Base-by-base conservation (phyloP, 1,284 basidiomycete genomes). In the Trichosporon ovoides region DNA sequence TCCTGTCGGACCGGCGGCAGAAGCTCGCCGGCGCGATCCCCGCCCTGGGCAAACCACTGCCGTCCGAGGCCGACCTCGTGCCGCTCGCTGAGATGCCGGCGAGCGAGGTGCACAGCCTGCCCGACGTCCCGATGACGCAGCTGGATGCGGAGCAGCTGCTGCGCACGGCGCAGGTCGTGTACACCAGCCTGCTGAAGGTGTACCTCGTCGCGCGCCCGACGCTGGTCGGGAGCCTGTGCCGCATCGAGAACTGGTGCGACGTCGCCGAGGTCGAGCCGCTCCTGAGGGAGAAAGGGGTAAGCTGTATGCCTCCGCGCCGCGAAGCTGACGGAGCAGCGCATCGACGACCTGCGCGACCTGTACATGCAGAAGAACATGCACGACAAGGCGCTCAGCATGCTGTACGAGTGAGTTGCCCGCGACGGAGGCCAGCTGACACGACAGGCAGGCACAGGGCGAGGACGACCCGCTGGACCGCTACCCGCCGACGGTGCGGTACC, bases 321-420 rank as follows among this genome's bases (percentile, higher is more conserved):
- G 38, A 20, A 61, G 48, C 50, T 62, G 35, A 31, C 46, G 22
- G n/a, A 3, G n/a, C 69, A 96, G 89, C 94, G 93, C 85, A 89
- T 85, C 69, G 83, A 86, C 1, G 96, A 98, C 74, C 82, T 99
- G 53, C 86, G 92, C 50, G 89, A 91, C 72, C 78, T 98, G 37
- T 98, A 97, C 73, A 86, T 90, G 68, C 92, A 91, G 48, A 94
- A 94, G 80, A 88, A 89, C 77, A 94, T 95, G 91, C 96, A 98
- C 68, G 81, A 81, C 7, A 89, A 95, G 75, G 94, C 95, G 0
- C 78, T 98, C 59, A 80, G 83, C 19, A 81, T 98, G 43, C 81
- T 99, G 13, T 83, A 83, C 70, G 84, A 88, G 92, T 91, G 64
- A 70, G 86, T 78, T 31, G 36, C 55, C 50, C 28, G 31, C 5